Evolutionary conservation across 2,329 filamentous ascomycete species (phyloP).

Genomic region (Fusarium stilboides): DNA sequence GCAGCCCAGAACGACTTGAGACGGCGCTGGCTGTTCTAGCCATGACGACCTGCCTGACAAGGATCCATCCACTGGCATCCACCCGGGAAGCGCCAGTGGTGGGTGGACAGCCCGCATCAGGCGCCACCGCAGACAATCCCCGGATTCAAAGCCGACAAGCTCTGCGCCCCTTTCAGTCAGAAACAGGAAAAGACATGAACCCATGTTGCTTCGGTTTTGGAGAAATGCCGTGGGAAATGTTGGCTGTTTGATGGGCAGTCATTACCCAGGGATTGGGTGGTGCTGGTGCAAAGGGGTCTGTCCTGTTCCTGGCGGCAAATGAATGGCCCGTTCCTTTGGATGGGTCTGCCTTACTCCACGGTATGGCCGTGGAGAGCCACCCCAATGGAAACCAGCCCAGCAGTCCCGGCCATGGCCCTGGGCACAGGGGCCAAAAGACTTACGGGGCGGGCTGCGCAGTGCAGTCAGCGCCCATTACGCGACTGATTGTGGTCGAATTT

Average conservation of each 20-base stretch:
- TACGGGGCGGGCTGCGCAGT: constrained; percentile 16
- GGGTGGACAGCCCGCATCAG: constrained; percentile 51
- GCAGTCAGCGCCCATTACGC: constrained; percentile 29
- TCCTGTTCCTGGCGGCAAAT: constrained; percentile 36
- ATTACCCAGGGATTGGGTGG: constrained; percentile 1
- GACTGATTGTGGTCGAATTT: constrained; percentile 34
- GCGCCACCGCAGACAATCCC: constrained; percentile 51
- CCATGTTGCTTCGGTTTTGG: constrained; percentile 25
- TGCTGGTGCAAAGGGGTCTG: constrained; percentile 18
- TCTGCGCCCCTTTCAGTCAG: constrained; percentile 42
- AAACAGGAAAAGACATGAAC: constrained; percentile 35
- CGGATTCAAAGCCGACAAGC: constrained; percentile 49
- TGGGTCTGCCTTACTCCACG: constrained; percentile 40
- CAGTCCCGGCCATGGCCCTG: constrained; percentile 8
- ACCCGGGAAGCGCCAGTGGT: constrained; percentile 51
- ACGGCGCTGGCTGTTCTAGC: constrained; percentile 49
- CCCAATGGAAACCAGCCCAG: constrained; percentile 22
- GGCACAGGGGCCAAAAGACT: constrained; percentile 34
- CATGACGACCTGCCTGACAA: constrained; percentile 51
- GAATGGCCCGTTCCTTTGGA: constrained; percentile 33
- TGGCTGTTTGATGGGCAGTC: neutral
- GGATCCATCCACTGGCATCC: constrained; percentile 49
- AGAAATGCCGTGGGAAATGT: constrained; percentile 5
- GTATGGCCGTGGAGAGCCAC: constrained; percentile 25
- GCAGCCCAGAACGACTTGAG: constrained; percentile 44